phyloP scores from a whole-genome alignment of 352 stramenopile species.

The Phytopythium aichiense region DNA sequence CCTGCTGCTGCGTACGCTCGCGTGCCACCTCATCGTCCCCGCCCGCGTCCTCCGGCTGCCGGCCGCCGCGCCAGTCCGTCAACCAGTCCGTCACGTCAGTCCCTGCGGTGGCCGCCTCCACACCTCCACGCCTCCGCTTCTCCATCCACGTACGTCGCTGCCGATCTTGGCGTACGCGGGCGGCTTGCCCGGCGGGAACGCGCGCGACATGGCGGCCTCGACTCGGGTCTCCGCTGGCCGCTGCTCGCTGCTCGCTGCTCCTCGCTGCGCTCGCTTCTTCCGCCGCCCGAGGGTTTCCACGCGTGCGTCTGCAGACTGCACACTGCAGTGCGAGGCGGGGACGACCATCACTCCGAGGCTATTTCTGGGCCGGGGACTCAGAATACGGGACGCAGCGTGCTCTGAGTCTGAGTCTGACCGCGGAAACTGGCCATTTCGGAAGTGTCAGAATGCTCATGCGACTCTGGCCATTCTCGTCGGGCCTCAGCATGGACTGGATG shows the following conservation, averaged over 20 bases:
- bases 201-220: conserved; percentile 38
- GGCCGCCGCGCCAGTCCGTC: conserved; percentile 3
- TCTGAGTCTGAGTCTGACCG: neutral
- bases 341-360: neutral
- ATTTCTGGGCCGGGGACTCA: neutral
- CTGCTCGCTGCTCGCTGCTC: too few relatives aligned
- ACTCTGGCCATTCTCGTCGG: too few relatives aligned
- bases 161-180: conserved; percentile 69
- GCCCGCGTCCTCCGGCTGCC: conserved; percentile 36
- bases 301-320: too few relatives aligned
- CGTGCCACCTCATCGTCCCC: conserved; percentile 56
- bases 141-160: conserved; percentile 40
- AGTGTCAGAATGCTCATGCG: neutral
- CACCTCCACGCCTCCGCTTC: neutral
- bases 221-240: too few relatives aligned
- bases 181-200: conserved; percentile 54
- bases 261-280: too few relatives aligned
- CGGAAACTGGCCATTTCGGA: neutral
- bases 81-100: neutral
- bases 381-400: neutral
- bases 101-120: too few relatives aligned
- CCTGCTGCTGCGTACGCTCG: conserved; percentile 53
- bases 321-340: neutral
- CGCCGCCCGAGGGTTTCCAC: too few relatives aligned
- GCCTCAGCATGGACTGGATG: too few relatives aligned